These are phyloP conservation scores for Verruconis gallopava DNA, from an alignment of 2,329 filamentous ascomycete species.

Conservation along the genomic window DNA sequence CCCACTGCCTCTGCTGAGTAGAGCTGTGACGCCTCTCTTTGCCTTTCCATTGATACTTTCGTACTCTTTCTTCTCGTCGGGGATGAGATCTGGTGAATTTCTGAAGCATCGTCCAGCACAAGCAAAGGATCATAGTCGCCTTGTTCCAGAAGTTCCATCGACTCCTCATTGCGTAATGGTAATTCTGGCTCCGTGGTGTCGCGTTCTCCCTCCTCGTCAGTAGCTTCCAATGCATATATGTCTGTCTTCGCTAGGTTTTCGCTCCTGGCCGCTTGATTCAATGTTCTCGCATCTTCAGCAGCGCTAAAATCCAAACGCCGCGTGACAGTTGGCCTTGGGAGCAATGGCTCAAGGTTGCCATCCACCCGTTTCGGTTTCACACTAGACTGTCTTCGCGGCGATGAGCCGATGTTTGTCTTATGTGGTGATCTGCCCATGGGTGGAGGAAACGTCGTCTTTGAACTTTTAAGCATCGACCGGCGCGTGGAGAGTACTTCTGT, in stretches of 20 bases:
- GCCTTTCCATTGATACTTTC: too few species aligned
- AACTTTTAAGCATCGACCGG: constrained; percentile 31
- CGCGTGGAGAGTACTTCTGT: constrained; percentile 30
- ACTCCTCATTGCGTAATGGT: neutral
- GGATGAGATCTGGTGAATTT: neutral
- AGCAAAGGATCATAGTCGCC: neutral
- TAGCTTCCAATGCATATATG: constrained; percentile 10
- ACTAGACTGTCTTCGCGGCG: constrained; percentile 48
- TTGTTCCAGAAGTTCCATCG: neutral
- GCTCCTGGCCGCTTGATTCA: constrained; percentile 6
- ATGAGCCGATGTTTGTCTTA: constrained; percentile 46
- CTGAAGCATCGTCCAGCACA: neutral
- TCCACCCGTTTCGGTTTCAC: constrained; percentile 22
- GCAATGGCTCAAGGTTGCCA: constrained; percentile 13
- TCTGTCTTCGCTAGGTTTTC: constrained; percentile 11
- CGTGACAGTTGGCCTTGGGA: constrained; percentile 32
- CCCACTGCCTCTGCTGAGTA: too few species aligned
- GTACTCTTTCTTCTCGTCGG: too few species aligned
- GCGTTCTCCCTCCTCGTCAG: constrained; percentile 2
- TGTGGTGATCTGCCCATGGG: constrained; percentile 45
- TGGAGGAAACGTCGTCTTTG: constrained; percentile 33
- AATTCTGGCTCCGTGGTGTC: neutral
- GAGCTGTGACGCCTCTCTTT: too few species aligned
- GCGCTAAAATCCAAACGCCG: constrained; percentile 41
- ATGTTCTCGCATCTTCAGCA: constrained; percentile 12